phyloP scores from a whole-genome alignment of 495 filamentous ascomycete genomes.

The Copromyces sp. region DNA sequence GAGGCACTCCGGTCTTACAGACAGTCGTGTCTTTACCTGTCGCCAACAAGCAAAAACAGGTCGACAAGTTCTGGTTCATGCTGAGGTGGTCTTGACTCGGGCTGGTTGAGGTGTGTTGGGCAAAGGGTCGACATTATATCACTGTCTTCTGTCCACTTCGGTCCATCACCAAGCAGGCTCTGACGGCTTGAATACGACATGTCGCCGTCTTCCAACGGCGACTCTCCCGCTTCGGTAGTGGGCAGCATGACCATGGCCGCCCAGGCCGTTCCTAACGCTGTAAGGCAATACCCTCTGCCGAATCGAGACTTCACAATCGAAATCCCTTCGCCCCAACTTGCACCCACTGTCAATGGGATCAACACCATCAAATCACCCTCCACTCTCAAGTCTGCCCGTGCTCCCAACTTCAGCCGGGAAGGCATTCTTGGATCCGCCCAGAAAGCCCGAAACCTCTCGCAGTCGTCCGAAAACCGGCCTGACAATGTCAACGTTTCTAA shows the following conservation, averaged over 20 bases:
- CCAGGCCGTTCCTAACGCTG: constrained; percentile 22
- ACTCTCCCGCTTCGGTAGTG: constrained; percentile 36
- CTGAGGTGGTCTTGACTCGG: not conserved
- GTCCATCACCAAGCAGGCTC: not conserved
- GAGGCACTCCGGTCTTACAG: not conserved
- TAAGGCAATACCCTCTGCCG: constrained; percentile 34
- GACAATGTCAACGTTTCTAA: constrained; percentile 25
- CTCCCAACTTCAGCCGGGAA: constrained; percentile 43
- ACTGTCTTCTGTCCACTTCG: not conserved
- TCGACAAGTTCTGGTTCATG: not conserved
- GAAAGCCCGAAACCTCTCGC: constrained; percentile 45
- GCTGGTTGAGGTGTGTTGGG: not conserved
- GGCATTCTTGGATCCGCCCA: constrained; percentile 49
- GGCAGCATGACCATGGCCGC: constrained; percentile 23
- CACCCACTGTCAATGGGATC: constrained; percentile 29
- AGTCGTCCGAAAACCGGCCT: constrained; percentile 37
- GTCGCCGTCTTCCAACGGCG: constrained; percentile 41
- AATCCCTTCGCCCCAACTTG: constrained; percentile 34
- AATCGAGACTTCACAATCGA: constrained; percentile 41
- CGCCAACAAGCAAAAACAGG: not conserved
- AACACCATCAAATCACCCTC: constrained; percentile 41
- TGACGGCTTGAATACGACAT: constrained; percentile 18
- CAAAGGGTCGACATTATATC: not conserved
- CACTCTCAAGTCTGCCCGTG: constrained; percentile 34
- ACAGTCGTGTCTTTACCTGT: not conserved